phyloP scores from a whole-genome alignment of 73 alveolate species.

The Paramecium tetraurelia region DNA sequence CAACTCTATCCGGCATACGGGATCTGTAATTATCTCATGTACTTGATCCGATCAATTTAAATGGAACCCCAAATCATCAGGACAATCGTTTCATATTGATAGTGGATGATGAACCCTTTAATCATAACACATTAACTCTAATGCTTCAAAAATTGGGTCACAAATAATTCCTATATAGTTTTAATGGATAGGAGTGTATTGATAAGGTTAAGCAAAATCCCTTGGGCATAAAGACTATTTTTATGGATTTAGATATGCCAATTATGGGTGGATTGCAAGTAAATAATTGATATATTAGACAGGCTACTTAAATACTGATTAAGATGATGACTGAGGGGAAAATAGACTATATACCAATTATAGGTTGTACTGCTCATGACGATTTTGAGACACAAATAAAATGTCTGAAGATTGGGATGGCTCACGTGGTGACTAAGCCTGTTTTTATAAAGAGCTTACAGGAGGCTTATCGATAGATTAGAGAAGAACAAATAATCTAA shows the following conservation, averaged over 20 bases:
- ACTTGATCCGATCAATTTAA: background rate
- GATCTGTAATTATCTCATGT: background rate
- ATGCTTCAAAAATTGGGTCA: background rate
- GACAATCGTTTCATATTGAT: background rate
- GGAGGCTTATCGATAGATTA: background rate
- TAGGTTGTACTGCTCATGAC: conserved; percentile 42
- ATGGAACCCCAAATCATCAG: background rate
- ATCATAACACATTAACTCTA: background rate
- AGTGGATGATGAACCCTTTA: conserved; percentile 42
- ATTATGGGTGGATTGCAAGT: conserved; percentile 14
- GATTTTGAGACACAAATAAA: background rate
- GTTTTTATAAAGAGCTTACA: background rate
- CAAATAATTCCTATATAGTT: background rate
- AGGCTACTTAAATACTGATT: background rate
- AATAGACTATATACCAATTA: background rate
- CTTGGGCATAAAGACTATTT: background rate
- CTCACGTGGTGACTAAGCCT: background rate
- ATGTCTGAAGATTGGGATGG: background rate
- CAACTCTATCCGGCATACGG: background rate
- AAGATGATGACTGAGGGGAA: background rate
- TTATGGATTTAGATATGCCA: conserved; percentile 47
- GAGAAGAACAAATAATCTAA: background rate
- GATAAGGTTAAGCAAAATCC: background rate
- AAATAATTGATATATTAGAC: background rate
- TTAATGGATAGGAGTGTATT: conserved; percentile 29